A percentile compares a stretch with the other conserved stretches of the same genome.
Conservation (phyloP, 345 rosid species). For the Rhodamnia argentea region DNA sequence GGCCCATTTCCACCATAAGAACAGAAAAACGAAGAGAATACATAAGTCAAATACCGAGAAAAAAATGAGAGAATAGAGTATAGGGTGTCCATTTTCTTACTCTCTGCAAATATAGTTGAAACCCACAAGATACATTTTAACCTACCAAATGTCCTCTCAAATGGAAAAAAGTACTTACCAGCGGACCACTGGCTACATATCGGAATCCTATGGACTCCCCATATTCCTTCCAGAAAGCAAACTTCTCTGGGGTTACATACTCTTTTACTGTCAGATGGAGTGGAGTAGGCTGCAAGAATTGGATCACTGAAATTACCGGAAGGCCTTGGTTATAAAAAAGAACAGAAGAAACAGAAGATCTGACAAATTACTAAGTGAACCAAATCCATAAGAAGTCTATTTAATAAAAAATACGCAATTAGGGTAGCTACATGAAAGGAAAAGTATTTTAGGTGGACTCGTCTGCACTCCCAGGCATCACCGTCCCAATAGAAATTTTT, state of each 20-base stretch:
- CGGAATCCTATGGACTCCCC: slow-evolving; percentile 96
- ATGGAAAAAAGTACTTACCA: slow-evolving; percentile 39
- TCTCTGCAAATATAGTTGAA: neutral
- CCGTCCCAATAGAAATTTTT: neutral
- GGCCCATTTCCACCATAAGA: neutral
- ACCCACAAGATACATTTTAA: neutral
- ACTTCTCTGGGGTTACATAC: slow-evolving; percentile 88
- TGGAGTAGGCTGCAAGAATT: slow-evolving; percentile 80
- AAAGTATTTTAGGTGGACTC: neutral
- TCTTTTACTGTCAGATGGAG: slow-evolving; percentile 93
- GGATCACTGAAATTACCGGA: neutral
- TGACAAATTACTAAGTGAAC: neutral
- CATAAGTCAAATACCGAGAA: neutral
- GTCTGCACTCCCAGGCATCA: neutral
- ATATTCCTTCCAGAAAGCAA: slow-evolving; percentile 85
- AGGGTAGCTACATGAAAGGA: neutral
- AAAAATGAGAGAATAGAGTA: neutral
- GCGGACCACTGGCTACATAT: slow-evolving; percentile 92
- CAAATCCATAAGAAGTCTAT: neutral
- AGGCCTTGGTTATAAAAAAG: neutral
- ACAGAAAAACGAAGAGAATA: neutral
- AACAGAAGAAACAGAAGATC: neutral
- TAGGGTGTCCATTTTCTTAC: neutral
- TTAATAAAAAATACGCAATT: neutral
- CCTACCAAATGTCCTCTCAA: neutral